Evolutionary conservation across 495 filamentous ascomycete genomes (phyloP), one percentile per base, ranked within the genome.

Genomic region (Lindgomyces ingoldianus): DNA sequence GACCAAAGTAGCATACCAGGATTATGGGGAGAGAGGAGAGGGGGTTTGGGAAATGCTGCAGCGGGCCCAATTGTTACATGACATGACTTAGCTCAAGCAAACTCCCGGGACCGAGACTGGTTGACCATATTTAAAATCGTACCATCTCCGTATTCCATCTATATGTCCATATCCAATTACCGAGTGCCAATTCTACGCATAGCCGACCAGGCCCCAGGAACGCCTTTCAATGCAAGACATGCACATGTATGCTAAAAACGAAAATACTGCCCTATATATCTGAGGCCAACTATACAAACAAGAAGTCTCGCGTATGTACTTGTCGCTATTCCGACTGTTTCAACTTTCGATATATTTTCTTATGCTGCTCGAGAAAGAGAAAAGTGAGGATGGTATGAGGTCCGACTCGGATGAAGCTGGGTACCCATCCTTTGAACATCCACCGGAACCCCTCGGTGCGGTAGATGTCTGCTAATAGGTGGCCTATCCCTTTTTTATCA

Each of bases 401-500:
- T 24, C 88, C 95, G 59, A 98, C 72, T n/a, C 94, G 82, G 59
- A 96, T 86, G 74, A 98, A 98, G 70, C 91, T 94, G 10, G 94
- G 94, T 46, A 96, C 88, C 94, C 94, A 98, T n/a, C 94, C 94
- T 72, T 88, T 87, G 76, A 97, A 98, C 83, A 92, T 90, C 94
- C 94, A 98, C 1, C 79, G 74, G 47, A 90, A 74, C 26, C 93
- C 93, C 74, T 98, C 93, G 55, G 85, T 82, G 65, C 81, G 84
- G 64, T 85, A 87, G 27, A 93, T 89, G 41, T 91, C 87, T 44
- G 60, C 60, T 25, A 78, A 47, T 14, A 78, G 57, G 10, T 22
- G 39, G 1, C 68, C 24, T 14, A 80, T 14, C 9, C 70, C 44
- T 81, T 85, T 57, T 78, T 80, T 61, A 72, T 77, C 69, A 27